Conservation (phyloP, 805 yeast genomes). For the Ogataea pignaliae region DNA sequence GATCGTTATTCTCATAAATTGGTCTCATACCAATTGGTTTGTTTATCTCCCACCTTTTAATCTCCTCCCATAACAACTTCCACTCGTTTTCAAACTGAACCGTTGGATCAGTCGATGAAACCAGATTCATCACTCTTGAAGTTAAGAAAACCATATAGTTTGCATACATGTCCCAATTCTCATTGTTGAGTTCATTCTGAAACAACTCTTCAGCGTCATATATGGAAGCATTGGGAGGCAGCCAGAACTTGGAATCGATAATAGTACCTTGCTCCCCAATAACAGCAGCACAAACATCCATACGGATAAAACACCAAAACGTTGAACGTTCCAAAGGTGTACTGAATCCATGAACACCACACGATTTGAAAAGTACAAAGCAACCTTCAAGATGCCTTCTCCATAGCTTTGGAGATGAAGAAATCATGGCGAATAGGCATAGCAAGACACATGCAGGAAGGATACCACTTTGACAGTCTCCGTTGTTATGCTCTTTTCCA, state of each 20-base stretch:
- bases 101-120: constrained; percentile 19
- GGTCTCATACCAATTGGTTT: constrained; percentile 33
- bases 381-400: constrained; percentile 40
- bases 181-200: constrained; percentile 14
- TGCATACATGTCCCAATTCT: constrained; percentile 31
- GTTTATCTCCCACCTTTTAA: constrained; percentile 31
- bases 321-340: constrained; percentile 32
- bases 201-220: constrained; percentile 23
- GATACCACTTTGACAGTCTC: neutral
- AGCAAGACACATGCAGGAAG: constrained; percentile 18
- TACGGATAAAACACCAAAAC: constrained; percentile 41
- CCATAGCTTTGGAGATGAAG: constrained; percentile 36
- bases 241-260: constrained; percentile 32
- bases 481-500: neutral
- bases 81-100: constrained; percentile 33
- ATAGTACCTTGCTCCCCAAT: constrained; percentile 36
- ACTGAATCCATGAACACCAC: constrained; percentile 36
- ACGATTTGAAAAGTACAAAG: constrained; percentile 33
- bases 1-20: constrained; percentile 26
- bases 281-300: constrained; percentile 38
- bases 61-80: constrained; percentile 35
- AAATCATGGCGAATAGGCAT: constrained; percentile 40
- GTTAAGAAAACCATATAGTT: constrained; percentile 37
- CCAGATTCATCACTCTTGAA: constrained; percentile 33
- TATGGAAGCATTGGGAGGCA: constrained; percentile 23